These are phyloP conservation scores for Boletus sp. DNA, from an alignment of 1,284 basidiomycete species.

Conservation along the genomic window DNA sequence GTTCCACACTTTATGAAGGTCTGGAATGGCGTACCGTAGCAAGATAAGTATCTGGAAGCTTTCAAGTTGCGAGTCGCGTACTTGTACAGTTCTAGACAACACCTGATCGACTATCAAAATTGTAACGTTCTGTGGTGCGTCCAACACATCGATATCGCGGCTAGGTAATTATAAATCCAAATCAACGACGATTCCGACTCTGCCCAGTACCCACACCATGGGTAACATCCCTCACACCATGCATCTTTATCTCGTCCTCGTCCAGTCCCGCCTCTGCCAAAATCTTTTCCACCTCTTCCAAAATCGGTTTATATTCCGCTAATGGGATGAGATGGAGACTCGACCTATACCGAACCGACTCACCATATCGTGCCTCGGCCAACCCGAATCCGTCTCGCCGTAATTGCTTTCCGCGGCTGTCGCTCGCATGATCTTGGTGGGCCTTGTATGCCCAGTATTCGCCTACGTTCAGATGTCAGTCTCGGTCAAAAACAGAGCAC, in stretches of 20 bases:
- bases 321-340: neutral
- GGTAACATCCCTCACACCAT: constrained; percentile 30
- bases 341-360: constrained; percentile 11
- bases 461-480: constrained; percentile 37
- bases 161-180: too few species aligned
- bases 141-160: too few species aligned
- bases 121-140: too few species aligned
- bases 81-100: too few species aligned
- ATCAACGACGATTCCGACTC: constrained; percentile 50
- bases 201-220: constrained; percentile 29
- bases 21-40: too few species aligned
- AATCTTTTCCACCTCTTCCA: constrained; percentile 82
- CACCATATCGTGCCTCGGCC: constrained; percentile 66
- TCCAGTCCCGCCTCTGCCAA: constrained; percentile 84
- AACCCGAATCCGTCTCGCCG: constrained; percentile 76
- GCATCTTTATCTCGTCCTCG: constrained; percentile 66
- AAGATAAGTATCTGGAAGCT: too few species aligned
- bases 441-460: constrained; percentile 84
- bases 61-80: too few species aligned
- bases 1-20: too few species aligned
- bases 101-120: too few species aligned
- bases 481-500: neutral
- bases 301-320: constrained; percentile 73
- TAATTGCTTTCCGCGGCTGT: constrained; percentile 76
- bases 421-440: constrained; percentile 42